These are phyloP conservation scores for Gloeopeniophorella convolvens DNA, from an alignment of 768 basidiomycete genomes.

Conservation along the genomic window DNA sequence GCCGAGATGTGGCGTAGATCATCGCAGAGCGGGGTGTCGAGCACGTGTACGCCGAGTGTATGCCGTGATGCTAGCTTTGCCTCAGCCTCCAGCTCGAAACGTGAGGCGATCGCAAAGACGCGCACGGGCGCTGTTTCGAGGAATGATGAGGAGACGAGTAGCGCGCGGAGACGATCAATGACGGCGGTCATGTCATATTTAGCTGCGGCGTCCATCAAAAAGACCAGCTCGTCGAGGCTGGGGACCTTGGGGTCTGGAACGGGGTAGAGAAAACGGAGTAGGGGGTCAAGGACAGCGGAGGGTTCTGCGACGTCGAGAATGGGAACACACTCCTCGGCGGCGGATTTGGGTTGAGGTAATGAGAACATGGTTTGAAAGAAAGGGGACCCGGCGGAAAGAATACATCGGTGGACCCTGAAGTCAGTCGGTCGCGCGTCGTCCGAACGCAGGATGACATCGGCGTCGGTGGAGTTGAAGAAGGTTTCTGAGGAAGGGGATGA, in stretches of 20 bases:
- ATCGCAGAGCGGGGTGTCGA: constrained; percentile 51
- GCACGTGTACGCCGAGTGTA: constrained; percentile 47
- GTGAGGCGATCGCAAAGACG: constrained; percentile 66
- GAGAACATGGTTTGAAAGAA: constrained; percentile 68
- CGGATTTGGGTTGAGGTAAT: constrained; percentile 45
- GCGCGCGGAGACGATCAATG: constrained; percentile 40
- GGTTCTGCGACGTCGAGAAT: constrained; percentile 52
- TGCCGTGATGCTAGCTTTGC: constrained; percentile 52
- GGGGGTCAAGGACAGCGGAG: constrained; percentile 35
- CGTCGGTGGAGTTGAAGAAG: constrained; percentile 39
- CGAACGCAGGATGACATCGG: constrained; percentile 50
- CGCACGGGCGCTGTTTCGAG: constrained; percentile 44
- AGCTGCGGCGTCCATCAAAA: constrained; percentile 44
- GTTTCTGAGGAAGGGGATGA: constrained; percentile 10
- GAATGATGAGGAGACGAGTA: constrained; percentile 46
- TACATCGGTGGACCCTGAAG: constrained; percentile 55
- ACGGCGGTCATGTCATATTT: constrained; percentile 59
- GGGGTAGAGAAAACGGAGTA: constrained; percentile 61
- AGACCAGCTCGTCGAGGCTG: constrained; percentile 47
- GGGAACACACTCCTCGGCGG: constrained; percentile 29
- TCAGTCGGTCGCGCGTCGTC: constrained; percentile 31
- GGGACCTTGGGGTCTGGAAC: constrained; percentile 45
- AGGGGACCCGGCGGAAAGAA: constrained; percentile 57
- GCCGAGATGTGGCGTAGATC: constrained; percentile 63
- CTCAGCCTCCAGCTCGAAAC: constrained; percentile 58